These are phyloP conservation scores for Radiomyces spectabilis DNA, from an alignment of 192 early-diverging fungal genomes.

Conservation along the genomic window DNA sequence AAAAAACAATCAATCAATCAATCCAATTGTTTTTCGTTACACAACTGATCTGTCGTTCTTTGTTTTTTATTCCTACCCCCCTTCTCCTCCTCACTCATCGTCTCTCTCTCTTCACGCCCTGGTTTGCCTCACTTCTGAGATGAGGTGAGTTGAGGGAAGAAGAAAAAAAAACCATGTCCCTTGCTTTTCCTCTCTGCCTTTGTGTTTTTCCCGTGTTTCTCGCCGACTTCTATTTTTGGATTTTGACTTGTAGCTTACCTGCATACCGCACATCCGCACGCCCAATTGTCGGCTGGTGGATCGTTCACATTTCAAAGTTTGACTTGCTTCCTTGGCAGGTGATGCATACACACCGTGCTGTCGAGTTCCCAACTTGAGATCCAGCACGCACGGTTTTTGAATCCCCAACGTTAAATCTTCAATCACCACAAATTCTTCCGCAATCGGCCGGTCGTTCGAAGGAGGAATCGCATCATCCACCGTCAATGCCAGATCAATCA, in stretches of 20 bases:
- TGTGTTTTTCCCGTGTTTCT: neutral
- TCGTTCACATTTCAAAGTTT: conserved; percentile 87
- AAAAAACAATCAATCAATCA: no score
- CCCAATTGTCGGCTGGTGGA: conserved; percentile 90
- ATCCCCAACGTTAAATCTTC: conserved; percentile 91
- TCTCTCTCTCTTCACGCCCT: neutral
- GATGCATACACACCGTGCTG: conserved; percentile 92
- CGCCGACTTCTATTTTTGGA: neutral
- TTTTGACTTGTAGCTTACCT: conserved; percentile 45
- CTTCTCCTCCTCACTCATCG: no score
- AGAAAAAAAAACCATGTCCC: no score
- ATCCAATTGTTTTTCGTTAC: no score
- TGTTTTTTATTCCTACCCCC: no score
- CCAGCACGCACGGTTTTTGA: conserved; percentile 88
- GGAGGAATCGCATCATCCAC: neutral
- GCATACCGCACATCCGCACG: conserved; percentile 96
- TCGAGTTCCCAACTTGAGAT: conserved; percentile 98
- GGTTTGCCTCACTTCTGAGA: no score
- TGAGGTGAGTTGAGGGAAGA: no score
- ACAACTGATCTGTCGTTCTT: no score
- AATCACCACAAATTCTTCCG: conserved; percentile 82
- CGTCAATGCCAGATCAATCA: neutral
- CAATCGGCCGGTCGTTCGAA: no score
- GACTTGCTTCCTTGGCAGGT: conserved; percentile 73
- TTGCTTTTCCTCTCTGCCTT: neutral